Conservation (phyloP, 2,329 filamentous ascomycete species). For the Grosmannia huntii region DNA sequence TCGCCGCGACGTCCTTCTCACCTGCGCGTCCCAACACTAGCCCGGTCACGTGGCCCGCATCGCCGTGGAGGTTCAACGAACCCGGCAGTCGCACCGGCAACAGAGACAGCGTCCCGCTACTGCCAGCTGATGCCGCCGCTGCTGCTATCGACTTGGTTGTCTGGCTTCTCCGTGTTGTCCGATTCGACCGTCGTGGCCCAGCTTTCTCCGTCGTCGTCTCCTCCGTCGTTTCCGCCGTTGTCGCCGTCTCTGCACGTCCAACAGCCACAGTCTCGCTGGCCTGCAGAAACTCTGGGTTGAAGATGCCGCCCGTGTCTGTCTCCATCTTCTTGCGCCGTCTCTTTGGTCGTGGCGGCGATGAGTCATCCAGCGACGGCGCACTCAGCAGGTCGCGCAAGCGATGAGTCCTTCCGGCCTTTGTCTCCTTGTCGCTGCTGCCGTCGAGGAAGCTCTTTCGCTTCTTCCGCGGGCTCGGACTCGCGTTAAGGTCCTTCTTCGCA, state of each 20-base stretch:
- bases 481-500: slow-evolving; percentile 22
- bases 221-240: neutral
- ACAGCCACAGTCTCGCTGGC: neutral
- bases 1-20: slow-evolving; percentile 28
- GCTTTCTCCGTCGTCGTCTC: neutral
- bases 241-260: neutral
- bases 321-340: slow-evolving; percentile 19
- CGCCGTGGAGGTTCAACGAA: slow-evolving; percentile 14
- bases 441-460: slow-evolving; percentile 21
- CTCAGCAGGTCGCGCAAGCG: slow-evolving; percentile 10
- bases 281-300: slow-evolving; percentile 15
- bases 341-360: slow-evolving; percentile 16
- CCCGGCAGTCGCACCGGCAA: slow-evolving; percentile 21
- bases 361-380: slow-evolving; percentile 16
- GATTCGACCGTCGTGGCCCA: neutral
- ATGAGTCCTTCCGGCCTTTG: slow-evolving; percentile 3
- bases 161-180: neutral
- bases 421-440: slow-evolving; percentile 9
- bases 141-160: neutral
- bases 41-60: slow-evolving; percentile 13
- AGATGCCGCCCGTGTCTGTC: slow-evolving; percentile 15
- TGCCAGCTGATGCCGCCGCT: neutral
- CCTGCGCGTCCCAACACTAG: slow-evolving; percentile 18
- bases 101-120: slow-evolving; percentile 11
- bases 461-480: slow-evolving; percentile 24